Evolutionary conservation across 169 alveolate species (phyloP).

Genomic region (Plasmodium knowlesi): DNA sequence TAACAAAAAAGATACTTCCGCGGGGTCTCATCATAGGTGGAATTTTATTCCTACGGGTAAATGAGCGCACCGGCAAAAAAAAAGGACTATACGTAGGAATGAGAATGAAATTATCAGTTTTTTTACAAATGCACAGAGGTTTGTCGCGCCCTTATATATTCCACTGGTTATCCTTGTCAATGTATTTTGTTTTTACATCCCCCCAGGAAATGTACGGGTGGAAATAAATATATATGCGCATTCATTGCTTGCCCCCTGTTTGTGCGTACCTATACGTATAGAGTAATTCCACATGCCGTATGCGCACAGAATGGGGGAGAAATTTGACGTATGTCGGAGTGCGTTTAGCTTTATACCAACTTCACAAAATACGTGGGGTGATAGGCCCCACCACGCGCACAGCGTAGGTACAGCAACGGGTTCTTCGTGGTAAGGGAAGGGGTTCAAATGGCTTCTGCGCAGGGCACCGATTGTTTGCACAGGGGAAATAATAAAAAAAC

Average conservation of each 20-base stretch:
- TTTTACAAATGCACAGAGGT: neutral
- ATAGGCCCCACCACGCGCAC: neutral
- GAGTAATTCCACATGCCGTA: neutral
- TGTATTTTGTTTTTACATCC: neutral
- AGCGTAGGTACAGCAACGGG: neutral
- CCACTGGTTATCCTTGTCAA: neutral
- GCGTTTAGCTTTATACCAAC: neutral
- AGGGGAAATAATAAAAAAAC: neutral
- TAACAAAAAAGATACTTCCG: neutral
- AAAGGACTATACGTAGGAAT: neutral
- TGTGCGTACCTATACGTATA: neutral
- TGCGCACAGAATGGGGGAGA: neutral
- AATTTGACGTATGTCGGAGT: neutral
- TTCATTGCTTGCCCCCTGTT: neutral
- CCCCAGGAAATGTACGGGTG: neutral
- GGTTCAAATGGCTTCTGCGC: neutral
- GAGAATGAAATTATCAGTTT: neutral
- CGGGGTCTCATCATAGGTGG: neutral
- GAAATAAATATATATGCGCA: neutral
- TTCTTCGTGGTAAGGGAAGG: neutral
- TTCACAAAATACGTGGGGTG: neutral
- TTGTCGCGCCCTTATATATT: neutral
- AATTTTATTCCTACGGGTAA: neutral
- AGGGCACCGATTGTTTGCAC: neutral
- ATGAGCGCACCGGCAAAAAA: neutral